A percentile compares a stretch with the other conserved stretches of the same genome.
phyloP scores from a whole-genome alignment of 768 basidiomycete genomes.

The Pulveroboletus frians region DNA sequence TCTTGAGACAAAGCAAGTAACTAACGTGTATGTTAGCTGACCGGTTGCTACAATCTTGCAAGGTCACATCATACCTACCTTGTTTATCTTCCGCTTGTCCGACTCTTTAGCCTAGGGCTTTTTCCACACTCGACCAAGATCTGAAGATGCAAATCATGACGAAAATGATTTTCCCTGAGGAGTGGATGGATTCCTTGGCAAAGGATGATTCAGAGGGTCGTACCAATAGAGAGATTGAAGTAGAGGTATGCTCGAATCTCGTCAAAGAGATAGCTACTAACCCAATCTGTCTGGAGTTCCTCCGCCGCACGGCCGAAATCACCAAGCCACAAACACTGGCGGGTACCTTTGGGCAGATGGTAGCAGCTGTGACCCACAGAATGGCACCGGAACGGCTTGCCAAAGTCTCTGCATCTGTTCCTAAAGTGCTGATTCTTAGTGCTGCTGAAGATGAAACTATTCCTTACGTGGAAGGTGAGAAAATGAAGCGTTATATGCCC shows the following conservation, averaged over 20 bases:
- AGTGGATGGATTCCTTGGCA: conserved; percentile 57
- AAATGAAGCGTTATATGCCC: conserved; percentile 55
- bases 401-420: conserved; percentile 48
- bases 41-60: conserved; percentile 34
- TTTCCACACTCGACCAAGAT: conserved; percentile 35
- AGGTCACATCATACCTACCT: conserved; percentile 21
- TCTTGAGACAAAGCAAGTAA: background rate
- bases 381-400: conserved; percentile 46
- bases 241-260: conserved; percentile 36
- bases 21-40: conserved; percentile 32
- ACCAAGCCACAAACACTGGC: conserved; percentile 55
- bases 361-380: conserved; percentile 58
- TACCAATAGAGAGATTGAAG: conserved; percentile 60
- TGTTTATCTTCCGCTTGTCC: background rate
- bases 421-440: conserved; percentile 63
- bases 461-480: conserved; percentile 42
- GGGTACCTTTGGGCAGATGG: conserved; percentile 75
- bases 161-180: conserved; percentile 56
- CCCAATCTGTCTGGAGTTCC: conserved; percentile 34
- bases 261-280: conserved; percentile 7
- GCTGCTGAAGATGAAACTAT: conserved; percentile 66
- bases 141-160: conserved; percentile 39
- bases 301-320: conserved; percentile 40
- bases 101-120: conserved; percentile 29
- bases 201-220: conserved; percentile 50